Conservation (phyloP, 169 alveolate species). For the Theileria sp. region DNA sequence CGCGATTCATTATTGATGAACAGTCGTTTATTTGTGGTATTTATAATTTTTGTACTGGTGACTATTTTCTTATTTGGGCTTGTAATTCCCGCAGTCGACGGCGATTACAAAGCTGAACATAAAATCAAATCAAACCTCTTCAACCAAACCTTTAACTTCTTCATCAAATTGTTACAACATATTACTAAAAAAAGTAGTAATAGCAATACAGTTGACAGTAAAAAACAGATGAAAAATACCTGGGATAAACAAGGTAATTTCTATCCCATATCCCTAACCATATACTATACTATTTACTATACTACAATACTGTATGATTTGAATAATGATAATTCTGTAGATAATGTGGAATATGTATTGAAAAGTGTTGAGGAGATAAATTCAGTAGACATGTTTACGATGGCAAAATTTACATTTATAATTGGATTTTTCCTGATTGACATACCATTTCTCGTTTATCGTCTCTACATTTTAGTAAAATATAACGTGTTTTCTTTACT, state of each 20-base stretch:
- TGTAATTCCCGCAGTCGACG: conserved; percentile 55
- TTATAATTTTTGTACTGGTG: conserved; percentile 13
- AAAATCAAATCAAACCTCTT: conserved; percentile 7
- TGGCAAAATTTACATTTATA: conserved; percentile 58
- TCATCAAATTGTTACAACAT: not conserved
- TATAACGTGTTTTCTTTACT: conserved; percentile 49
- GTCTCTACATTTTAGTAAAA: conserved; percentile 18
- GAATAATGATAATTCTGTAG: not conserved
- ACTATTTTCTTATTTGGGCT: conserved; percentile 44
- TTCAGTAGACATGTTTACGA: conserved; percentile 64
- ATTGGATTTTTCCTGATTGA: conserved; percentile 60
- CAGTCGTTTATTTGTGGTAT: not conserved
- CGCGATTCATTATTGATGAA: not conserved
- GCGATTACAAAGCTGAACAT: conserved; percentile 32
- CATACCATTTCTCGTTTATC: conserved; percentile 53
- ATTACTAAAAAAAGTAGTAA: not conserved
- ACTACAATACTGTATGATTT: too few species aligned
- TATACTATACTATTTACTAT: not conserved
- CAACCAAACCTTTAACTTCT: not conserved
- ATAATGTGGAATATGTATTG: conserved; percentile 4
- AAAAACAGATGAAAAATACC: not conserved
- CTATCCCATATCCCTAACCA: not conserved
- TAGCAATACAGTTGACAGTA: not conserved
- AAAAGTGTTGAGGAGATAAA: conserved; percentile 16
- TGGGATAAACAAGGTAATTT: not conserved